Evolutionary conservation across 257 asterid species (phyloP), one percentile per base, ranked within the genome.

Genomic region (Przewalskia tangutica): DNA sequence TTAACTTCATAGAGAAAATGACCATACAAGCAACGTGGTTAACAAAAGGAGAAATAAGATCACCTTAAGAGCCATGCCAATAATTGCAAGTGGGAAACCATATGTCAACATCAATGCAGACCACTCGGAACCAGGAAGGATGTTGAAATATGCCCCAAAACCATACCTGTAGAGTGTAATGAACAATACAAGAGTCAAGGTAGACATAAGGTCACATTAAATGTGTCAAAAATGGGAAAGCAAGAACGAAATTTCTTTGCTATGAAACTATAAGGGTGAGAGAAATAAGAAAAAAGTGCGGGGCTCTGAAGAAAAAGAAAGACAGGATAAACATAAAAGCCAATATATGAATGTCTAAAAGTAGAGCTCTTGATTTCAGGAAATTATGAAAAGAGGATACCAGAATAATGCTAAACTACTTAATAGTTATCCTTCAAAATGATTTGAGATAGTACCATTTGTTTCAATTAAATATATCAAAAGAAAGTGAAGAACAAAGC

Each of bases 51-150:
- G 79, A 46, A 34, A 3, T 44, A 66, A 66, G 66, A 54, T 84
- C 85, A 96, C 99, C 98, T 96, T 96, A 84, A 96, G 93, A 88
- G 99, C 99, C 99, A 96, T 96, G 89, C 99, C 99, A 54, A 96
- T 94, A 40, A 96, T 93, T 55, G 98, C 93, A 16, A 96, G 97
- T 77, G 99, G 99, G 89, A 96, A 96, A 53, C 99, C 99, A 81
- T 96, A 96, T 6, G 99, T 94, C 63, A 96, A 88, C 99, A 96
- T 96, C 66, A 96, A 40, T 0, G 99, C 99, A 14, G 99, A 96
- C 99, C 98, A 94, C 86, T 94, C 99, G 46, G 99, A 94, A 81
- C 98, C 99, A 7, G 99, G 99, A 81, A 94, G 97, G 84, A 96
- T 88, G 82, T 91, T 94, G 88, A 96, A 96, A 89, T 96, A 96